A percentile compares a stretch with the other conserved stretches of the same genome.
Evolutionary conservation across 768 basidiomycete genomes (phyloP).

Genomic region (Hemileccinum impolitum): DNA sequence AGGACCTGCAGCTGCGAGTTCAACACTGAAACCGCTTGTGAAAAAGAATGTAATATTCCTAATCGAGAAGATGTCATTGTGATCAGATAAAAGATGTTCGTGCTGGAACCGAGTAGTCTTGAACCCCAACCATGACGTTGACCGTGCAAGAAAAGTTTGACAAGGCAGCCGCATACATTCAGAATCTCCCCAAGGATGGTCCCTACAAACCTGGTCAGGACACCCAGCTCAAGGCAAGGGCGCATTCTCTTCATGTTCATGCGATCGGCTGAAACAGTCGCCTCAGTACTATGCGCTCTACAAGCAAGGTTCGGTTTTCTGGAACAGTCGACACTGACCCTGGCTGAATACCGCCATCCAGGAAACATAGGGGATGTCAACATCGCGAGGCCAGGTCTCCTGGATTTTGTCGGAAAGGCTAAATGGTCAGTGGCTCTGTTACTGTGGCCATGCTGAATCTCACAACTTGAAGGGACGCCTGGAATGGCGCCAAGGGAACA

Average conservation of each 20-base stretch:
- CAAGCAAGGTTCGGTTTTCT: slow-evolving; percentile 73
- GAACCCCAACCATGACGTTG: slow-evolving; percentile 49
- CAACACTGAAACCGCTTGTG: slow-evolving; percentile 8
- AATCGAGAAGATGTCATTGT: neutral
- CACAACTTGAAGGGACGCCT: slow-evolving; percentile 70
- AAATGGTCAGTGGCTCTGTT: slow-evolving; percentile 62
- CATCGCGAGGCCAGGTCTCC: slow-evolving; percentile 60
- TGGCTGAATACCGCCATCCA: slow-evolving; percentile 27
- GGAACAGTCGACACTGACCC: slow-evolving; percentile 1
- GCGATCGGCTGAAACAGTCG: slow-evolving; percentile 7
- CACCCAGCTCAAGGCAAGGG: slow-evolving; percentile 75
- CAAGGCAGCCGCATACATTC: slow-evolving; percentile 67
- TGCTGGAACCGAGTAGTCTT: neutral
- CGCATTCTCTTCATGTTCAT: neutral
- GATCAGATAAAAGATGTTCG: slow-evolving; percentile 19
- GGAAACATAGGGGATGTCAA: slow-evolving; percentile 74
- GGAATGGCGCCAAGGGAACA: slow-evolving; percentile 69
- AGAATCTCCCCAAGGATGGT: slow-evolving; percentile 63
- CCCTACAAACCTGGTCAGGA: slow-evolving; percentile 70
- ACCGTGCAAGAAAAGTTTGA: slow-evolving; percentile 56
- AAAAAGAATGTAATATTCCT: slow-evolving; percentile 8
- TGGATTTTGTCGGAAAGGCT: slow-evolving; percentile 85
- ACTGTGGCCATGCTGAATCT: neutral
- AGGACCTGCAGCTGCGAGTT: too few species aligned
- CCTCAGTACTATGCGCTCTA: slow-evolving; percentile 86